Percentiles rank a stretch among this genome's conserved stretches.
Conservation (phyloP, 129 eudicot species). For the Gnaphalium uliginosum region DNA sequence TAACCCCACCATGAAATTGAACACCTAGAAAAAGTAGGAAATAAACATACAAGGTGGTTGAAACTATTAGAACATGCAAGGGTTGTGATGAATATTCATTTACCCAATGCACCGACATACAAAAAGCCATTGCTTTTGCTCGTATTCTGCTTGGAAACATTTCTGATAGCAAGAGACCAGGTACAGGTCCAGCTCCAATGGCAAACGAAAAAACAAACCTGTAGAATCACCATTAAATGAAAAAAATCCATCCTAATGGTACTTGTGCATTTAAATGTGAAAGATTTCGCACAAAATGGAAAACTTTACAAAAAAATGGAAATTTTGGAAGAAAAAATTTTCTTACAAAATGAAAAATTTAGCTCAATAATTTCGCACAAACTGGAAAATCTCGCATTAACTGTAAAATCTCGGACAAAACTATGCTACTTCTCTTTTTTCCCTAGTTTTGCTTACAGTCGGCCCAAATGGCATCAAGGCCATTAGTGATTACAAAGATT, state of each 20-base stretch:
- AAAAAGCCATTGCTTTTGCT: constrained; percentile 96
- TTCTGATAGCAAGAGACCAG: constrained; percentile 83
- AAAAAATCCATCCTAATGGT: neutral
- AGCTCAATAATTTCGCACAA: too few relatives aligned
- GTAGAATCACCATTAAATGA: constrained; percentile 15
- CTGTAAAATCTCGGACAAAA: neutral
- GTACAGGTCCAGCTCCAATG: constrained; percentile 94
- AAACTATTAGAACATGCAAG: neutral
- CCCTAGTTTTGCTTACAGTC: neutral
- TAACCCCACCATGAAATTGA: constrained; percentile 85
- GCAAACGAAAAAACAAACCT: constrained; percentile 92
- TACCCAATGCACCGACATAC: constrained; percentile 99
- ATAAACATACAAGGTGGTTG: neutral
- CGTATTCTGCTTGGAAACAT: constrained; percentile 79
- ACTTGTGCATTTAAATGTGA: neutral
- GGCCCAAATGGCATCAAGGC: too few relatives aligned
- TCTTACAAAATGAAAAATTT: too few relatives aligned
- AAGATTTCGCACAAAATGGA: too few relatives aligned
- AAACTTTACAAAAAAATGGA: too few relatives aligned
- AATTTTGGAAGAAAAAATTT: too few relatives aligned
- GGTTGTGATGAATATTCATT: neutral
- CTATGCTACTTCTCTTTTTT: neutral
- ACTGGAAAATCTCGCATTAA: neutral
- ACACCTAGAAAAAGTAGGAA: constrained; percentile 42
- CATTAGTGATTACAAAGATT: too few relatives aligned